Percentiles rank a stretch among this genome's conserved stretches.
Evolutionary conservation across 352 stramenopile genomes (phyloP).

Genomic region (Phytophthora ramorum): DNA sequence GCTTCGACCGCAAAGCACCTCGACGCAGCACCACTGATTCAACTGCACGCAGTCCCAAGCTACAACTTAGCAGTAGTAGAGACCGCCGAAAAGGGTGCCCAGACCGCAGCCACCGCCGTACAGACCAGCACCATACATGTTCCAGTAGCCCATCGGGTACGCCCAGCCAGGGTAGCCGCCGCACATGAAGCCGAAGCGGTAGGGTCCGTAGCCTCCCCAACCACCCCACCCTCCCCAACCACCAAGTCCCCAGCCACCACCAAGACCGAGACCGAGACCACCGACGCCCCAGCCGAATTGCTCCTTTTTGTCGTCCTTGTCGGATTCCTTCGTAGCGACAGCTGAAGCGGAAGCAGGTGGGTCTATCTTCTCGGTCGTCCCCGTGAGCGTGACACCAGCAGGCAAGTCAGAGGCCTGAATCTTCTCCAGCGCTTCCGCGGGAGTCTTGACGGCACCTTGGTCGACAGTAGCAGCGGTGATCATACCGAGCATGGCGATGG

Average conservation of each 20-base stretch:
- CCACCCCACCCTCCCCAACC: constrained; percentile 12
- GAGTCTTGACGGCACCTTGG: constrained; percentile 15
- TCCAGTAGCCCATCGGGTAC: constrained; percentile 49
- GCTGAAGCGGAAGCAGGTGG: not conserved
- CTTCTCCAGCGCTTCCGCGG: constrained; percentile 17
- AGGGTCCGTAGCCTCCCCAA: constrained; percentile 79
- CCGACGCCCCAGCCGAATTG: not conserved
- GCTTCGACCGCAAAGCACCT: not conserved
- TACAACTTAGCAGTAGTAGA: constrained; percentile 29
- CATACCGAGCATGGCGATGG: constrained; percentile 5
- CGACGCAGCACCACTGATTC: no score
- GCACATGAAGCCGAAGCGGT: constrained; percentile 51
- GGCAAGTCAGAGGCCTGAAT: constrained; percentile 1
- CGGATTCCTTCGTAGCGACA: not conserved
- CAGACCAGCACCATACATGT: constrained; percentile 21
- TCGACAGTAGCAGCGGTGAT: not conserved
- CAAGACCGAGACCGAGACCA: not conserved
- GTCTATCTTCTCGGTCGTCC: constrained; percentile 1
- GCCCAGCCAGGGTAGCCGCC: constrained; percentile 33
- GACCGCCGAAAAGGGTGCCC: constrained; percentile 15
- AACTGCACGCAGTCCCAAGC: not conserved
- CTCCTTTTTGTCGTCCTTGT: constrained; percentile 3
- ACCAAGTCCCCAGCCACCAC: constrained; percentile 6
- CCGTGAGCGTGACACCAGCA: constrained; percentile 15
- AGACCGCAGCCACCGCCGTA: constrained; percentile 23